Percentiles rank a stretch among this genome's conserved stretches.
These are phyloP conservation scores for Cladophialophora yegresii DNA, from an alignment of 2,329 filamentous ascomycete genomes.

Conservation along the genomic window DNA sequence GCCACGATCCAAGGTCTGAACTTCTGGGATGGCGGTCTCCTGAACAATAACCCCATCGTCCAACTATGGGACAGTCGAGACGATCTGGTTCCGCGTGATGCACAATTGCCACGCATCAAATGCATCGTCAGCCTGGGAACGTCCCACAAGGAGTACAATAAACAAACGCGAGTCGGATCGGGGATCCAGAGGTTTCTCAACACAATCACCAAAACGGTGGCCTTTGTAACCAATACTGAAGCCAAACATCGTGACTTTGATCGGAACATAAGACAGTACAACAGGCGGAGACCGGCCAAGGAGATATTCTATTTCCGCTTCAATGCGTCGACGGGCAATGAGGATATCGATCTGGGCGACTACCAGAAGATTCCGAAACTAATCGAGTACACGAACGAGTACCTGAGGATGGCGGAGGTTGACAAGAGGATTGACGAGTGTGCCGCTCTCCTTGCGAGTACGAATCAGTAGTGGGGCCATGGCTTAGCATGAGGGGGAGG, in stretches of 20 bases:
- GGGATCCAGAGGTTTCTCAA: slow-evolving; percentile 23
- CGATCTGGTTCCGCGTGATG: slow-evolving; percentile 20
- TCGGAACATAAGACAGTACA: slow-evolving; percentile 28
- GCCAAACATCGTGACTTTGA: slow-evolving; percentile 34
- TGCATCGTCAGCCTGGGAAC: slow-evolving; percentile 30
- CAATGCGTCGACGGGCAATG: slow-evolving; percentile 23
- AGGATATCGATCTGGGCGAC: slow-evolving; percentile 24
- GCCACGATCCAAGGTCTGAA: slow-evolving; percentile 25
- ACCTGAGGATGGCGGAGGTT: slow-evolving; percentile 20
- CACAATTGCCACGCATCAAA: slow-evolving; percentile 17
- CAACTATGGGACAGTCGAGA: slow-evolving; percentile 30
- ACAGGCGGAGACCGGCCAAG: slow-evolving; percentile 15
- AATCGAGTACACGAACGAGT: slow-evolving; percentile 25
- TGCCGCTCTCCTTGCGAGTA: slow-evolving; percentile 24
- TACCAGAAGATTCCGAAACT: slow-evolving; percentile 27
- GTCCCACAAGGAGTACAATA: slow-evolving; percentile 24
- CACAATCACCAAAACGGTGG: slow-evolving; percentile 24
- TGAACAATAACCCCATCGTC: slow-evolving; percentile 34
- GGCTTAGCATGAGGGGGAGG: not conserved
- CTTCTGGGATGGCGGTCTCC: slow-evolving; percentile 33
- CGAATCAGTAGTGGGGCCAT: not conserved
- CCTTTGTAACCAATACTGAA: slow-evolving; percentile 32
- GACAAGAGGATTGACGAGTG: slow-evolving; percentile 23
- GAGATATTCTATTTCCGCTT: slow-evolving; percentile 25
- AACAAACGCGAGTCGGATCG: slow-evolving; percentile 5